Evolutionary conservation across 2,329 filamentous ascomycete genomes (phyloP), one percentile per base, ranked within the genome.

Genomic region (Colletotrichum godetiae): DNA sequence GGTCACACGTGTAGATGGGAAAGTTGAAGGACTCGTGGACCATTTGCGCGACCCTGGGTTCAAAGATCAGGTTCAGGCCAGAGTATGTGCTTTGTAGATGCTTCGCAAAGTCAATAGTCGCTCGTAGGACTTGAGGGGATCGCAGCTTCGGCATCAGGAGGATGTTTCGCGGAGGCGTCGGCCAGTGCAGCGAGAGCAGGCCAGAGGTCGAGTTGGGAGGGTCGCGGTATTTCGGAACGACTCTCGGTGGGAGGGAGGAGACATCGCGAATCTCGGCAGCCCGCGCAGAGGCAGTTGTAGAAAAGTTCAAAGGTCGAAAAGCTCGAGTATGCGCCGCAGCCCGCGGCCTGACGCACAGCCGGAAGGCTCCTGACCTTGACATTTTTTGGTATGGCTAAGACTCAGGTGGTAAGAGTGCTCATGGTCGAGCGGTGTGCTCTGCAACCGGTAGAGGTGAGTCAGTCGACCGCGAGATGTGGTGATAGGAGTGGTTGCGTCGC

Each of bases 61-160:
- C 97, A 76, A 98, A 92, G 12, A 98, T 90, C 61, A 98, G 87
- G 78, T 94, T 93, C 75, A 95, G 90, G 65, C 90, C 90, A 1
- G 95, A 92, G 81, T 98, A 98, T 72, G 94, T 94, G 74, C 87
- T 88, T 76, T 92, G 90, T 72, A 98, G 89, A 82, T 98, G 93
- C 77, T 90, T 92, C 76, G 88, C 88, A 74, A 91, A 91, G 74
- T 85, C 84, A 75, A 89, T 79, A 31, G 88, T 88, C 2, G 88
- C 88, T 19, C 85, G 80, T 19, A 85, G 85, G 19, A 91, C 89
- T 12, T 87, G 83, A 0, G 87, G 85, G 1, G 88, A 86, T 75
- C 87, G 88, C 62, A 90, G 85, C 80, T 91, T 91, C 55, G 89
- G 88, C 69, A 91, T 88, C 53, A 91, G 83, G 31, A 91, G 83